Conservation (phyloP, 1,284 basidiomycete genomes). For the Cerioporus squamosus region DNA sequence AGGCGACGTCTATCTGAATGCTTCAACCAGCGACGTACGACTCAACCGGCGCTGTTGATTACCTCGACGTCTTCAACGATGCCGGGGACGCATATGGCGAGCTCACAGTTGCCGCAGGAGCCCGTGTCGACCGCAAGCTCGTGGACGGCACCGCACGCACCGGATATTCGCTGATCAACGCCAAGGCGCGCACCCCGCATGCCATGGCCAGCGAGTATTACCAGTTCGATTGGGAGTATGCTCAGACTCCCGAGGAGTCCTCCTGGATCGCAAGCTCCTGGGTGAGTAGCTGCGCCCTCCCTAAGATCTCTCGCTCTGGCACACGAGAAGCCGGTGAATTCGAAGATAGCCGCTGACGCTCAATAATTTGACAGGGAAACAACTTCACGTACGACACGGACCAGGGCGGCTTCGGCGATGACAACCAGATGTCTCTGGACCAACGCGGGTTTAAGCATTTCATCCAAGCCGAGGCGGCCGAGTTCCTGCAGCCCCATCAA, state of each 20-base stretch:
- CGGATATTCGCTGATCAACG: conserved; percentile 52
- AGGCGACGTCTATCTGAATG: neutral
- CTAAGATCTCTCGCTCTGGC: no score
- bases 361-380: conserved; percentile 46
- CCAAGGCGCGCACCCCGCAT: conserved; percentile 47
- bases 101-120: conserved; percentile 42
- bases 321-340: neutral
- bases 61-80: conserved; percentile 46
- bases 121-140: conserved; percentile 29
- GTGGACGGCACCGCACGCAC: conserved; percentile 55
- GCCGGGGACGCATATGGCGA: conserved; percentile 45
- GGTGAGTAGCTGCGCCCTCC: conserved; percentile 42
- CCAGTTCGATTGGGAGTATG: conserved; percentile 57
- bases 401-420: conserved; percentile 60
- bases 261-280: conserved; percentile 66
- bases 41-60: conserved; percentile 50
- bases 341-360: neutral
- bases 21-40: conserved; percentile 53
- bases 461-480: conserved; percentile 57
- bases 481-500: conserved; percentile 52
- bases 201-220: conserved; percentile 60
- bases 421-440: conserved; percentile 58
- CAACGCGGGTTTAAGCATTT: conserved; percentile 63
- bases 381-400: conserved; percentile 66
- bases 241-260: conserved; percentile 61